A percentile compares a stretch with the other conserved stretches of the same genome.
Evolutionary conservation across 768 basidiomycete species (phyloP).

Genomic region (Lactifluus hygrophoroides): DNA sequence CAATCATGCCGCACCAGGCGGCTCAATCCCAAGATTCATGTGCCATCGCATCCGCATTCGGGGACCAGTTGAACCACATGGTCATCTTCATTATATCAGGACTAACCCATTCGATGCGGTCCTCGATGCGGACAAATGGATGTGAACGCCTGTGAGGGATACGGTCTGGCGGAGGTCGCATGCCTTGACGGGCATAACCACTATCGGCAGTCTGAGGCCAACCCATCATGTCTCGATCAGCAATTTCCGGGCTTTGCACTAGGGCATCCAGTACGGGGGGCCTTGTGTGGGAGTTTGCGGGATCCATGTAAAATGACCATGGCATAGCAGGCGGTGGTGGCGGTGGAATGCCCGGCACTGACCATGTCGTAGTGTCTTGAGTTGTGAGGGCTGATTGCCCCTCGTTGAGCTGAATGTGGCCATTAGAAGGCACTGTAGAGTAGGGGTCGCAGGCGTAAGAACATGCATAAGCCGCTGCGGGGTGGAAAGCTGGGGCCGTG

Average conservation of each 20-base stretch:
- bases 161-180: background rate
- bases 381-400: background rate
- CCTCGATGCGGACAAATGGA: slow-evolving; percentile 8
- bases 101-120: background rate
- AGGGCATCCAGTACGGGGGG: background rate
- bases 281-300: background rate
- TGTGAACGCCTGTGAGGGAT: background rate
- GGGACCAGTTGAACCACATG: slow-evolving; percentile 7
- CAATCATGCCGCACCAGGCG: background rate
- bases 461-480: background rate
- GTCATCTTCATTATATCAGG: slow-evolving; percentile 2
- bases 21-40: background rate
- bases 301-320: background rate
- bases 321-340: background rate
- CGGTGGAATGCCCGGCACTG: background rate
- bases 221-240: background rate
- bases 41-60: background rate
- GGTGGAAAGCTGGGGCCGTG: background rate
- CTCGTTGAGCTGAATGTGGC: background rate
- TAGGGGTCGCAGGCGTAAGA: background rate
- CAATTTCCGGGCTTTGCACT: background rate
- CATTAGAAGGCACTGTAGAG: no score
- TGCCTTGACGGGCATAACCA: background rate
- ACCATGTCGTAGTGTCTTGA: background rate
- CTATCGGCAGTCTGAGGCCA: background rate